Conservation (phyloP, 2,329 filamentous ascomycete genomes). For the Ophiostoma pallidulum region DNA sequence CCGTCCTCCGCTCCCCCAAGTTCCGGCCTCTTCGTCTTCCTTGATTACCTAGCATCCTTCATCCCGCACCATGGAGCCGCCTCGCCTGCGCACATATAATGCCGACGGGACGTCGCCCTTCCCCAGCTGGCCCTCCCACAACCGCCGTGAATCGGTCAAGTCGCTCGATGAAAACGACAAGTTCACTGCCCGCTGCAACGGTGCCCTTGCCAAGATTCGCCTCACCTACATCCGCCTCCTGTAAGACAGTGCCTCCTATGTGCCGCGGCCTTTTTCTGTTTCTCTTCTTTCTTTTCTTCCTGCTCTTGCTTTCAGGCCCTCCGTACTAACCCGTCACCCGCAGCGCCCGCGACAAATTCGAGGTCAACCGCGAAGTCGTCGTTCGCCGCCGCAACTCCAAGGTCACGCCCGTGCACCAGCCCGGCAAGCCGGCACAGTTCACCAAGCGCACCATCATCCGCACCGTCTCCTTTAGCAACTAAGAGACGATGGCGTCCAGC, state of each 20-base stretch:
- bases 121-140: background rate
- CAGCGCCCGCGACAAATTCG: slow-evolving; percentile 17
- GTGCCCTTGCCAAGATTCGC: slow-evolving; percentile 35
- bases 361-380: slow-evolving; percentile 7
- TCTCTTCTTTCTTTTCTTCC: background rate
- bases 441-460: slow-evolving; percentile 25
- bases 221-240: slow-evolving; percentile 31
- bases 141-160: slow-evolving; percentile 4
- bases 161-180: slow-evolving; percentile 21
- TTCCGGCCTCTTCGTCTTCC: background rate
- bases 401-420: slow-evolving; percentile 13
- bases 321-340: background rate
- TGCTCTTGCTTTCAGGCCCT: background rate
- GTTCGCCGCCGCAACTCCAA: slow-evolving; percentile 21
- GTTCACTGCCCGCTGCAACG: slow-evolving; percentile 32
- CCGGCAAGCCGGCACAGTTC: slow-evolving; percentile 20
- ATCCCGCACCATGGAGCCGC: slow-evolving; percentile 1
- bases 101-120: slow-evolving; percentile 1
- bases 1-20: background rate
- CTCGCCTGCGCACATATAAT: slow-evolving; percentile 11
- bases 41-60: too few species aligned
- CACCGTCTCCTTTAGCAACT: slow-evolving; percentile 18
- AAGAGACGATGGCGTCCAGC: background rate
- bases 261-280: background rate
- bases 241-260: background rate